These are phyloP conservation scores for Arthroderma uncinatum DNA, from an alignment of 2,329 filamentous ascomycete genomes.

Conservation along the genomic window DNA sequence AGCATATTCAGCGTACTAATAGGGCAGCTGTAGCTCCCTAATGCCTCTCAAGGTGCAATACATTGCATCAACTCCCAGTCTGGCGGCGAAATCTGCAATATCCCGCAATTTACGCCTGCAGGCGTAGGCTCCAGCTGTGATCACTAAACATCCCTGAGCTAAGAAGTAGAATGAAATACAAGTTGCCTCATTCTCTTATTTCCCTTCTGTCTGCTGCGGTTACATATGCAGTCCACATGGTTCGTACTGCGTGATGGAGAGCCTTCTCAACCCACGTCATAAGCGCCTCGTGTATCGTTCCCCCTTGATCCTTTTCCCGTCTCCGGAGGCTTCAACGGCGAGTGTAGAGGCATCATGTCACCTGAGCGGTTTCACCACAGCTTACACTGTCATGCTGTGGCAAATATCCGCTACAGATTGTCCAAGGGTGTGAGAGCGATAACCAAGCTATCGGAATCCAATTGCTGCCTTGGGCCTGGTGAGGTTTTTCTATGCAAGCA, in stretches of 20 bases:
- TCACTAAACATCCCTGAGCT: background rate
- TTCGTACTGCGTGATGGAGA: background rate
- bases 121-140: background rate
- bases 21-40: background rate
- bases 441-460: background rate
- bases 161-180: background rate
- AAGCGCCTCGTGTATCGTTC: background rate
- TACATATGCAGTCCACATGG: slow-evolving; percentile 2
- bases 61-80: background rate
- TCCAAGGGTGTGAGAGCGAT: background rate
- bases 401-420: background rate
- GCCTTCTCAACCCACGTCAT: background rate
- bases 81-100: background rate
- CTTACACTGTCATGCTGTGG: background rate
- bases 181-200: background rate
- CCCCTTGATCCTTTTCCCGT: background rate
- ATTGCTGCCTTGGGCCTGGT: background rate
- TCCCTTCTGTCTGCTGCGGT: background rate
- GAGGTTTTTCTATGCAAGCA: background rate
- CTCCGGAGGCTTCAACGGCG: background rate
- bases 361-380: background rate
- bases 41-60: background rate
- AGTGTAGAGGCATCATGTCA: background rate
- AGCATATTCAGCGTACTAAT: background rate
- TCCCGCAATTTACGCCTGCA: background rate